These are phyloP conservation scores for Aspergillus alliaceus DNA, from an alignment of 2,329 filamentous ascomycete genomes.

Conservation along the genomic window DNA sequence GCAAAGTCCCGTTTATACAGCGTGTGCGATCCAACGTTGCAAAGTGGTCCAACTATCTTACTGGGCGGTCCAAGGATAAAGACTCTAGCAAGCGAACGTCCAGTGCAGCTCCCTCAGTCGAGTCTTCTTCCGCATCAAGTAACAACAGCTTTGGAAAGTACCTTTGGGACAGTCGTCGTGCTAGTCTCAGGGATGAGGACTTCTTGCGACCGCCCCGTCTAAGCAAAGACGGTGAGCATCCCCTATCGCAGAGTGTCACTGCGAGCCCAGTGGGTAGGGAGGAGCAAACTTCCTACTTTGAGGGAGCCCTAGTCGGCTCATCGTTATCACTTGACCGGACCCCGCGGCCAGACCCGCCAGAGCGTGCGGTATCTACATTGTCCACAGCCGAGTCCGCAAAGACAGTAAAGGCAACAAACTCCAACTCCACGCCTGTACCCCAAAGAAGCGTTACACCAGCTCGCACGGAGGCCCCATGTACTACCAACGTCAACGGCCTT, in stretches of 20 bases:
- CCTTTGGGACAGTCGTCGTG: constrained; percentile 49
- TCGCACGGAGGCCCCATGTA: constrained; percentile 30
- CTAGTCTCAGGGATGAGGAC: constrained; percentile 60
- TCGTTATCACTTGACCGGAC: constrained; percentile 23
- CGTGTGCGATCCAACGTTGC: constrained; percentile 76
- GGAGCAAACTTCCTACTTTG: constrained; percentile 40
- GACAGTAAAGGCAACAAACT: constrained; percentile 41
- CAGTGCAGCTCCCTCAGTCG: constrained; percentile 56
- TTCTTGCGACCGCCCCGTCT: constrained; percentile 53
- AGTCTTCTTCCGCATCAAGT: constrained; percentile 55
- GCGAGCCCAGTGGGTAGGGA: constrained; percentile 61
- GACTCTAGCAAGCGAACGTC: constrained; percentile 52
- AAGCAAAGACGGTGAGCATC: constrained; percentile 63
- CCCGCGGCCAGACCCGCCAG: constrained; percentile 39
- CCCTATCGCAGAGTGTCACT: constrained; percentile 71
- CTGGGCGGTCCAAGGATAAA: constrained; percentile 41
- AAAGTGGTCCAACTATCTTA: constrained; percentile 62
- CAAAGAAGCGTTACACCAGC: constrained; percentile 28
- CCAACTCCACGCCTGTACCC: constrained; percentile 23
- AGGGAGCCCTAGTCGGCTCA: constrained; percentile 15
- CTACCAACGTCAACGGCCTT: constrained; percentile 38
- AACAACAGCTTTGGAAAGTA: constrained; percentile 57
- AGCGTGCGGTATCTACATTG: constrained; percentile 42
- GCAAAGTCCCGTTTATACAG: constrained; percentile 83
- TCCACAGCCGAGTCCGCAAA: constrained; percentile 49